phyloP scores from a whole-genome alignment of 768 basidiomycete species.

The Mycena filopes region DNA sequence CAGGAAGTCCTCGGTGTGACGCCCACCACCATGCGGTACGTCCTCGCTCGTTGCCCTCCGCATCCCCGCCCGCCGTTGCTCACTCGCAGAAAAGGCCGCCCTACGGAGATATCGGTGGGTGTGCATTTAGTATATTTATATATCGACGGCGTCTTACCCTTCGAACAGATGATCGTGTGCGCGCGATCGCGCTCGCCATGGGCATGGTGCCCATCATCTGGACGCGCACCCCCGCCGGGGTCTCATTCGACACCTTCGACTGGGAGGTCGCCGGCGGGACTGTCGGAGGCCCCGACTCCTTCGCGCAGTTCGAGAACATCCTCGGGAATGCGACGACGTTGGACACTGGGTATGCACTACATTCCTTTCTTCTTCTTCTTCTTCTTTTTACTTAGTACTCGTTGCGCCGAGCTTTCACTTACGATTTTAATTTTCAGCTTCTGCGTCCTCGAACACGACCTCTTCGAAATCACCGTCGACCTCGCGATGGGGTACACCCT shows the following conservation, averaged over 20 bases:
- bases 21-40: constrained; percentile 73
- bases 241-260: constrained; percentile 54
- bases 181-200: constrained; percentile 91
- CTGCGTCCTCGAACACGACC: constrained; percentile 90
- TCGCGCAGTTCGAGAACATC: constrained; percentile 77
- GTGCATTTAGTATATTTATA: neutral
- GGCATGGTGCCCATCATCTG: constrained; percentile 92
- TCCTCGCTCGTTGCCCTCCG: neutral
- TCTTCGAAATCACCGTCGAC: constrained; percentile 87
- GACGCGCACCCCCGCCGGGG: constrained; percentile 54
- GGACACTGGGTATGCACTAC: constrained; percentile 72
- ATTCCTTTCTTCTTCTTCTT: no score
- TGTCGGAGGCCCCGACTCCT: constrained; percentile 73
- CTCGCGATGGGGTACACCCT: constrained; percentile 91
- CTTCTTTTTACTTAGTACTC: constrained; percentile 30
- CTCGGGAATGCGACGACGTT: constrained; percentile 72
- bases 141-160: constrained; percentile 1
- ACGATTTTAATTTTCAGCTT: constrained; percentile 60
- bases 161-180: constrained; percentile 86
- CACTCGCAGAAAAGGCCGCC: constrained; percentile 56
- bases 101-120: constrained; percentile 79
- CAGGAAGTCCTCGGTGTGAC: constrained; percentile 79
- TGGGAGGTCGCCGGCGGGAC: constrained; percentile 88
- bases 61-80: neutral
- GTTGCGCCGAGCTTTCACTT: no score